These are phyloP conservation scores for Acidiella bohemica DNA, from an alignment of 495 filamentous ascomycete genomes.

Conservation along the genomic window DNA sequence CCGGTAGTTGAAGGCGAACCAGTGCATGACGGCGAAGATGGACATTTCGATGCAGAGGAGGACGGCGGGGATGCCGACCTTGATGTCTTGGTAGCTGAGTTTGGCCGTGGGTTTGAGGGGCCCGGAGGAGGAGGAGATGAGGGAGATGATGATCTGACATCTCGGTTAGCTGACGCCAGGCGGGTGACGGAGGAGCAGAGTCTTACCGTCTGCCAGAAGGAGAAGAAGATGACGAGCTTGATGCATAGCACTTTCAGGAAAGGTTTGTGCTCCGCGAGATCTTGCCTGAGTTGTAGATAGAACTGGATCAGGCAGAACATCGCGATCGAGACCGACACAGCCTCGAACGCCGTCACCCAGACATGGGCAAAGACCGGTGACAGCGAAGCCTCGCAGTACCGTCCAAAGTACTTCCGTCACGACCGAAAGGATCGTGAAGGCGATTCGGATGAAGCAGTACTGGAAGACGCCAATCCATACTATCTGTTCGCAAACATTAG, in stretches of 20 bases:
- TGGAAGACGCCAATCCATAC: slow-evolving; percentile 81
- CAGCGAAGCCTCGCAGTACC: slow-evolving; percentile 68
- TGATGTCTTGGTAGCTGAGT: slow-evolving; percentile 59
- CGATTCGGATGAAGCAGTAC: slow-evolving; percentile 77
- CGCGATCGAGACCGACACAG: slow-evolving; percentile 61
- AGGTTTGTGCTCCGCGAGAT: slow-evolving; percentile 56
- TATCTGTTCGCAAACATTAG: no score
- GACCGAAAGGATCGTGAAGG: slow-evolving; percentile 73
- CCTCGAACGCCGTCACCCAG: slow-evolving; percentile 64
- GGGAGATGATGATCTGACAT: slow-evolving; percentile 50
- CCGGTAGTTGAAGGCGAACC: slow-evolving; percentile 67
- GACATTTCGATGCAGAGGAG: slow-evolving; percentile 83
- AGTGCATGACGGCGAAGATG: slow-evolving; percentile 61
- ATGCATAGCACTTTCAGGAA: slow-evolving; percentile 79
- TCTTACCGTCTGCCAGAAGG: slow-evolving; percentile 72
- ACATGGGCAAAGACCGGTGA: slow-evolving; percentile 68
- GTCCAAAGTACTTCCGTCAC: slow-evolving; percentile 50
- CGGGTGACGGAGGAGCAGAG: no score
- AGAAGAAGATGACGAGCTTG: slow-evolving; percentile 89
- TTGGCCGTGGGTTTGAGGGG: slow-evolving; percentile 47
- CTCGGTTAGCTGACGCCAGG: no score
- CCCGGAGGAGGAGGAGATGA: slow-evolving; percentile 46
- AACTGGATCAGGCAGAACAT: slow-evolving; percentile 92
- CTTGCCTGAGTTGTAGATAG: slow-evolving; percentile 59
- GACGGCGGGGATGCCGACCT: slow-evolving; percentile 65